A percentile compares a stretch with the other conserved stretches of the same genome.
These are phyloP conservation scores for Aureobasidium subglaciale DNA, from an alignment of 2,329 filamentous ascomycete genomes.

Conservation along the genomic window DNA sequence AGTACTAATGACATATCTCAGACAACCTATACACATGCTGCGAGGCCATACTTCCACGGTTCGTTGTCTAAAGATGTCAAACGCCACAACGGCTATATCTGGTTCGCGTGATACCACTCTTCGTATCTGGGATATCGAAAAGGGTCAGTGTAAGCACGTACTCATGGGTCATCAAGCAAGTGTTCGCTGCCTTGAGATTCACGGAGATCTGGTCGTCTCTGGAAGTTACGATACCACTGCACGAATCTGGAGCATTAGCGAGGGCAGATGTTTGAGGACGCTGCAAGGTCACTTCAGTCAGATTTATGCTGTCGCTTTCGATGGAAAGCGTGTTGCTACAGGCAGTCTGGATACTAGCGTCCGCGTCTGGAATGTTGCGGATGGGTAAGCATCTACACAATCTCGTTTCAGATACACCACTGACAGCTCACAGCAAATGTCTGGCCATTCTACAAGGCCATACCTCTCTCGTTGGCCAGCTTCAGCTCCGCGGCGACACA, in stretches of 20 bases:
- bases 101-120: constrained; percentile 92
- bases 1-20: not conserved
- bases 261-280: constrained; percentile 85
- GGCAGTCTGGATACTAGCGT: constrained; percentile 96
- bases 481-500: constrained; percentile 92
- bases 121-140: constrained; percentile 87
- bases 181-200: constrained; percentile 89
- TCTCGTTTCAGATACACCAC: not conserved
- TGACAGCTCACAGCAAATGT: constrained; percentile 8
- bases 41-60: constrained; percentile 96
- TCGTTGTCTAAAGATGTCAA: constrained; percentile 94
- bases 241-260: constrained; percentile 94
- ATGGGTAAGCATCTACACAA: constrained; percentile 54
- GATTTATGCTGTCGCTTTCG: constrained; percentile 97
- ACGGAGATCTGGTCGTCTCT: constrained; percentile 94
- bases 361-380: constrained; percentile 87
- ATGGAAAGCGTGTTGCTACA: constrained; percentile 86
- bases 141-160: constrained; percentile 82
- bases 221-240: constrained; percentile 97
- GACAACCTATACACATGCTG: constrained; percentile 61
- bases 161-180: constrained; percentile 92
- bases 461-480: constrained; percentile 89
- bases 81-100: constrained; percentile 87
- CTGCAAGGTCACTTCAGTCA: constrained; percentile 94
- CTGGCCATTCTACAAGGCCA: constrained; percentile 92